Evolutionary conservation across 2,329 filamentous ascomycete genomes (phyloP), one percentile per base, ranked within the genome.

Genomic region (Coccinonectria pachysandricola): DNA sequence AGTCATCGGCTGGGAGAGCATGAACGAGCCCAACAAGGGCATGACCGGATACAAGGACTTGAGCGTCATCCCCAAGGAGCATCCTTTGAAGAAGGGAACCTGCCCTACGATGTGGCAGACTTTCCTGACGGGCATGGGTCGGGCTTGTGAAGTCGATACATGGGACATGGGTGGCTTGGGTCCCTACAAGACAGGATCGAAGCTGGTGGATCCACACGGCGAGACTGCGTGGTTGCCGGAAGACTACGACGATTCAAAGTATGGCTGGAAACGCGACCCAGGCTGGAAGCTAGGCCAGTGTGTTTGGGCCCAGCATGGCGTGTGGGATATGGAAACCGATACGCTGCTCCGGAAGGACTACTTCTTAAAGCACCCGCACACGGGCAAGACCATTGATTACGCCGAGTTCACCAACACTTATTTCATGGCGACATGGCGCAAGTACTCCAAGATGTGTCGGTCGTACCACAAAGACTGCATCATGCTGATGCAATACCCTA

Each of bases 161-260:
- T 98, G 84, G 80, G 87, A 88, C 22, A 94, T 98, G 66, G 91
- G 88, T 15, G 79, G 81, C 5, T 74, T 96, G 49, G 91, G 91
- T 0, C 87, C 91, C 1, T 87, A 87, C 59, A 92, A 94, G 55
- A 82, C 81, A 15, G 91, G 91, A 8, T 74, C 75, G 27, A 70
- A 74, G 26, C 62, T 96, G 23, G 71, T 98, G 15, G 91, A 98
- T 45, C 88, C 92, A 0, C 76, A 88, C 46, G 91, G 88, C 11
- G 77, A 82, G 43, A 71, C 64, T 13, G 84, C 82, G 1, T 98
- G 91, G 91, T 57, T 98, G 13, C 75, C 84, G 3, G 61, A 62
- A n/a, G 76, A 75, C 32, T 85, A 88, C 50, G 80, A 94, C 45
- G 91, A 98, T 40, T 77, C 73, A 8, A 72, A 75, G 37, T 98